Evolutionary conservation across 371 early-diverging fungal genomes (phyloP).

Genomic region (Encephalitozoon hellem): DNA sequence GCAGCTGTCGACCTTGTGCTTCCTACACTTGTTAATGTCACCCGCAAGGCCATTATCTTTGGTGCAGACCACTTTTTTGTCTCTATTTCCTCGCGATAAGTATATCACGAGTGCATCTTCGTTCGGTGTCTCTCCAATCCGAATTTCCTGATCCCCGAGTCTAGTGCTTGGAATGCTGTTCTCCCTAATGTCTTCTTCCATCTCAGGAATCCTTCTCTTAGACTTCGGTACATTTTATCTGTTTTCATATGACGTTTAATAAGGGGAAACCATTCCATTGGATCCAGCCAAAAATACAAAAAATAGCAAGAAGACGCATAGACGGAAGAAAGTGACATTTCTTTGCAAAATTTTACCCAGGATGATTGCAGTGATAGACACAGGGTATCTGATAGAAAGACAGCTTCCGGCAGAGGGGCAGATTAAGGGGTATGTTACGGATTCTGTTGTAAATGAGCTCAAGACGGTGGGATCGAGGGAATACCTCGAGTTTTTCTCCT

Average conservation of each 20-base stretch:
- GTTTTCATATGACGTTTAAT: not conserved
- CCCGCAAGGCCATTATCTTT: not conserved
- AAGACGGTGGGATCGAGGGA: constrained; percentile 40
- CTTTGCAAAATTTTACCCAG: not conserved
- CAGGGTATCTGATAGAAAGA: constrained; percentile 43
- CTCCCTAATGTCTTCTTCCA: not conserved
- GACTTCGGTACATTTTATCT: not conserved
- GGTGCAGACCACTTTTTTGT: not conserved
- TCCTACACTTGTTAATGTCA: not conserved
- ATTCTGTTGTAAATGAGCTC: constrained; percentile 44
- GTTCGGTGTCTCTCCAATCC: not conserved
- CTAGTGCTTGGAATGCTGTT: not conserved
- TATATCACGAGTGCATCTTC: not conserved
- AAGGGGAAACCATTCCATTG: not conserved
- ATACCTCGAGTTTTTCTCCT: constrained; percentile 27
- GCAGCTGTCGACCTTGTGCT: not conserved
- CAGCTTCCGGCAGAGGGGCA: constrained; percentile 18
- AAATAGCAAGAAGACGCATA: not conserved
- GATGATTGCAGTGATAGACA: constrained; percentile 57
- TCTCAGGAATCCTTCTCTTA: not conserved
- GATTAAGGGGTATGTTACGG: constrained; percentile 43
- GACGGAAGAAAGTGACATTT: not conserved
- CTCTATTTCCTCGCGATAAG: not conserved
- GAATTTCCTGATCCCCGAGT: not conserved
- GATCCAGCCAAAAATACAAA: not conserved